phyloP scores from a whole-genome alignment of 495 filamentous ascomycete genomes.

The Neurospora sublineolata region DNA sequence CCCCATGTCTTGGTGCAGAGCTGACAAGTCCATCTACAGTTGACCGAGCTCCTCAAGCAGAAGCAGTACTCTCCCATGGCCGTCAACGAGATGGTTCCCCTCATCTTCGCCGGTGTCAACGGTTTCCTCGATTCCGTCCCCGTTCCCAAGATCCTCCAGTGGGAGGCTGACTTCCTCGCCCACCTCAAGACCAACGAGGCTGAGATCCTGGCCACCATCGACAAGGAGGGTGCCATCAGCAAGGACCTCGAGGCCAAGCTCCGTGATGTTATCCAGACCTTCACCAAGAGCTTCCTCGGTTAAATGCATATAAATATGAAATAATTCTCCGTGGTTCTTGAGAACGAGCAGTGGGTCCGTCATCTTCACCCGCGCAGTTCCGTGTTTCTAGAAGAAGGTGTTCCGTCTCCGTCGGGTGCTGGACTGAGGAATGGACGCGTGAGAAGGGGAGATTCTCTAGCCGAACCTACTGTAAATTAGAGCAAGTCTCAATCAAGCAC shows the following conservation, averaged over 20 bases:
- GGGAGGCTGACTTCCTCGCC: slow-evolving; percentile 87
- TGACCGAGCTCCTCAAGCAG: slow-evolving; percentile 97
- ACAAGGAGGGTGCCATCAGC: slow-evolving; percentile 91
- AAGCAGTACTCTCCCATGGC: slow-evolving; percentile 99
- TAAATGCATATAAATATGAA: slow-evolving; percentile 30
- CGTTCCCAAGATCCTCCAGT: slow-evolving; percentile 73
- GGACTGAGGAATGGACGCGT: slow-evolving; percentile 27
- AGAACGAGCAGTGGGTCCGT: slow-evolving; percentile 19
- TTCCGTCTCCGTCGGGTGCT: slow-evolving; percentile 28
- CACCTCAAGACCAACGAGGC: slow-evolving; percentile 84
- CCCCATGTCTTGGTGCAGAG: background rate
- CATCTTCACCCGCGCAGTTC: slow-evolving; percentile 40
- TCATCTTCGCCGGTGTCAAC: slow-evolving; percentile 99
- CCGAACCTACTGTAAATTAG: slow-evolving; percentile 37
- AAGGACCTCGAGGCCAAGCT: slow-evolving; percentile 87
- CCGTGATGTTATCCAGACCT: slow-evolving; percentile 63
- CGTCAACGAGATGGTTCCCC: slow-evolving; percentile 98
- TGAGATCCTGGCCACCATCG: slow-evolving; percentile 75
- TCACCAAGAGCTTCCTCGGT: slow-evolving; percentile 84
- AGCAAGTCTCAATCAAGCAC: slow-evolving; percentile 37
- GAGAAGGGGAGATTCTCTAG: slow-evolving; percentile 28
- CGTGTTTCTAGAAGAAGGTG: slow-evolving; percentile 34
- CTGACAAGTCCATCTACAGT: slow-evolving; percentile 34
- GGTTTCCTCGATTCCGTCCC: slow-evolving; percentile 81
- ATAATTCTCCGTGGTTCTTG: slow-evolving; percentile 15